phyloP scores from a whole-genome alignment of 345 rosid genomes.

The Salix dunnii region DNA sequence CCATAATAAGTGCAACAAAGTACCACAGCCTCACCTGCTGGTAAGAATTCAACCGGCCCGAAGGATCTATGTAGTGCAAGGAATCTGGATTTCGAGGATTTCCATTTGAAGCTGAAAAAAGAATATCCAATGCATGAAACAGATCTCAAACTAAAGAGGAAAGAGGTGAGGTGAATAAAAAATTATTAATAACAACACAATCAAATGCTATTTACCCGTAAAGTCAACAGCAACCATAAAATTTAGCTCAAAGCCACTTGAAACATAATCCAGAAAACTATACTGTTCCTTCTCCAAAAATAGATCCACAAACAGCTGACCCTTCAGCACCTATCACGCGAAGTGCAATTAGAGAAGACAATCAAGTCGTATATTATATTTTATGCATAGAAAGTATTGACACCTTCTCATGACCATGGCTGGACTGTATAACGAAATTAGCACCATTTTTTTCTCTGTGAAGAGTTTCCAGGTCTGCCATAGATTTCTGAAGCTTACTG shows the following conservation, averaged over 20 bases:
- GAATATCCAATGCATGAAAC: neutral
- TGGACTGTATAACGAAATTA: conserved; percentile 45
- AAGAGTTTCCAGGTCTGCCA: conserved; percentile 61
- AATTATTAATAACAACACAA: neutral
- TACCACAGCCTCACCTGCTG: conserved; percentile 46
- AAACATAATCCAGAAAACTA: conserved; percentile 81
- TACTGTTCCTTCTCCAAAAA: conserved; percentile 58
- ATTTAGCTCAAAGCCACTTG: conserved; percentile 76
- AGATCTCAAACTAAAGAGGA: neutral
- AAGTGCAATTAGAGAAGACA: neutral
- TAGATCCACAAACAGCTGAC: conserved; percentile 70
- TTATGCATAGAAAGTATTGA: conserved; percentile 2
- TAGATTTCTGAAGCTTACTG: conserved; percentile 68
- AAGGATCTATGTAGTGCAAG: conserved; percentile 79
- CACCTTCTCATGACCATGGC: conserved; percentile 58
- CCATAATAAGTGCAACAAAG: neutral
- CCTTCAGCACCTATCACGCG: conserved; percentile 51
- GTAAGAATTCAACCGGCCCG: conserved; percentile 72
- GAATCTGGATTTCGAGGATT: conserved; percentile 62
- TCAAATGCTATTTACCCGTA: conserved; percentile 49
- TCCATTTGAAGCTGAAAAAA: conserved; percentile 77
- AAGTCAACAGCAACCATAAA: conserved; percentile 96
- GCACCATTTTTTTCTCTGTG: conserved; percentile 42
- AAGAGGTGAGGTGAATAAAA: neutral
- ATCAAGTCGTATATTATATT: conserved; percentile 1